Evolutionary conservation across 2,329 filamentous ascomycete species (phyloP), one percentile per base, ranked within the genome.

Genomic region (Apiospora aurea): DNA sequence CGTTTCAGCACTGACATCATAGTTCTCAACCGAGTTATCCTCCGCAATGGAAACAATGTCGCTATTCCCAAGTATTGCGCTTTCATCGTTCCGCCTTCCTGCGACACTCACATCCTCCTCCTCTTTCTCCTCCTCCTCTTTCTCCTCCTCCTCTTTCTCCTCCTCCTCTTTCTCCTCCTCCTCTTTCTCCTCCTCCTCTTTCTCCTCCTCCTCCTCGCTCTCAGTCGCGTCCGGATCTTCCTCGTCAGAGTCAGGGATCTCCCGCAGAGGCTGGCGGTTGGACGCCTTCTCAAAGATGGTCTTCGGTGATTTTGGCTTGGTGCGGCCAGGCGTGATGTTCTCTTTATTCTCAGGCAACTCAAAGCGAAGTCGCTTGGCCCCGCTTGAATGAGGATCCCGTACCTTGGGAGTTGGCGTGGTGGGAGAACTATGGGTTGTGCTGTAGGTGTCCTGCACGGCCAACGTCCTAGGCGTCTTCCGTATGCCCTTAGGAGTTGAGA

Each of bases 261-360:
- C 79, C 21, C 73, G 74, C 34, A 80, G 71, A 24, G 79, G 76
- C 34, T 70, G 70, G 26, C 79, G 75, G 16, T 72, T 72, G 10
- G 77, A 70, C 26, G 71, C 70, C 69, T 75, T 75, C 21, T 69
- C 73, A 16, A 67, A 51, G 3, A 73, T 71, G 13, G 73, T 73
- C 67, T 79, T 81, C n/a, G 78, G 78, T 6, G 75, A 72, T 57
- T 80, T 80, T 7, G 79, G 80, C 53, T 78, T 77, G 29, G 75
- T 79, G 51, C 78, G 77, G 44, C 77, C 78, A 16, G 80, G 80
- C 1, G 80, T 81, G 61, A 80, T 77, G 66, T 81, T 81, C 71
- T 81, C 80, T 69, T 81, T 81, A 46, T 81, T 74, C 7, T 79
- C 79, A 4, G 77, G 78, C 10, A 80, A 24, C 16, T 77, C 72